phyloP scores from a whole-genome alignment of 2,329 filamentous ascomycete genomes.

The Lojkania enalia region DNA sequence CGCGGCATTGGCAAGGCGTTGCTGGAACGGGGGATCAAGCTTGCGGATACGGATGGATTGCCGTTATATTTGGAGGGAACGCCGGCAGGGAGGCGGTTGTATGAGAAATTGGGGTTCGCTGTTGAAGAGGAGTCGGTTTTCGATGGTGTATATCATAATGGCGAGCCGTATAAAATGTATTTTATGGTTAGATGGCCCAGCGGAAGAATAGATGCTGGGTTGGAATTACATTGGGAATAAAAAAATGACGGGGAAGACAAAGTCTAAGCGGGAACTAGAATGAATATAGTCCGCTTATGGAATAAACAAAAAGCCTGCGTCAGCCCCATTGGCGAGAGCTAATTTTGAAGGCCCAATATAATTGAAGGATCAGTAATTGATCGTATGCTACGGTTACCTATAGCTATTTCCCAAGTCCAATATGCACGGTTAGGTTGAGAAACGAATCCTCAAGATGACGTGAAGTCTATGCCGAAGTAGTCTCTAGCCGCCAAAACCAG shows the following conservation, averaged over 20 bases:
- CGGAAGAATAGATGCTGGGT: neutral
- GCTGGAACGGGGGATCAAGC: conserved; percentile 19
- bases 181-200: conserved; percentile 3
- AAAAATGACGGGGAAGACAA: no score
- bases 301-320: no score
- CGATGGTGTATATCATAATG: neutral
- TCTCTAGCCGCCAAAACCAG: neutral
- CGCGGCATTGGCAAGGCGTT: conserved; percentile 20
- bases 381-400: neutral
- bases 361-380: no score
- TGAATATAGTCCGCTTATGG: no score
- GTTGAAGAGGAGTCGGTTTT: neutral
- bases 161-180: conserved; percentile 4
- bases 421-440: conserved; percentile 1
- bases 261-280: no score
- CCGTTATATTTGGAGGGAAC: conserved; percentile 21
- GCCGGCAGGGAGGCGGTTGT: conserved; percentile 14
- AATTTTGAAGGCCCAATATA: no score
- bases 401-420: neutral
- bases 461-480: neutral
- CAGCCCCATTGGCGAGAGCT: no score
- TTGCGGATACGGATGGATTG: conserved; percentile 19
- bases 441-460: neutral
- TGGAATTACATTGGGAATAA: no score
- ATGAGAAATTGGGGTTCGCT: conserved; percentile 16